Percentiles rank a stretch among this genome's conserved stretches.
phyloP scores from a whole-genome alignment of 495 filamentous ascomycete species.

The Venustampulla echinocandica region DNA sequence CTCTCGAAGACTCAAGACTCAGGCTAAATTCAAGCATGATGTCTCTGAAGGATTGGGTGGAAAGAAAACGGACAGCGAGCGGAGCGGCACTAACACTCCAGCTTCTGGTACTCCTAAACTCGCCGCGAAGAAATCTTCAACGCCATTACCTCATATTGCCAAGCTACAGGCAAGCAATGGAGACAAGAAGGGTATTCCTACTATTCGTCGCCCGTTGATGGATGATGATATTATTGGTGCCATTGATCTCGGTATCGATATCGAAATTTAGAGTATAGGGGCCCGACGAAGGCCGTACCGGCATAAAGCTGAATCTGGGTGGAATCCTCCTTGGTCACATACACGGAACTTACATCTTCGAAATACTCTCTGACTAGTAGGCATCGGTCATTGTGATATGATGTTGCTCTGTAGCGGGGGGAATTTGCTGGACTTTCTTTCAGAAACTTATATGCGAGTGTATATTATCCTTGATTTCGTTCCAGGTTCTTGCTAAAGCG shows the following conservation, averaged over 20 bases:
- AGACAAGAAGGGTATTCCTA: constrained; percentile 51
- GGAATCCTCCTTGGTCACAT: too few relatives aligned
- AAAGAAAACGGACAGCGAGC: constrained; percentile 17
- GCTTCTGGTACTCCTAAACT: constrained; percentile 17
- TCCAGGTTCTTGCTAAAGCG: too few relatives aligned
- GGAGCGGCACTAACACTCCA: constrained; percentile 35
- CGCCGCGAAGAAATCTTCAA: constrained; percentile 19
- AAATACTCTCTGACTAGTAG: too few relatives aligned
- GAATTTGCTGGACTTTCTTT: neutral
- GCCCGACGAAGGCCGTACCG: neutral
- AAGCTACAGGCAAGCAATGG: constrained; percentile 45
- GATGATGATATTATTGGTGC: constrained; percentile 80
- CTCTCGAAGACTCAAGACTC: constrained; percentile 53
- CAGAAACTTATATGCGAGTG: too few relatives aligned
- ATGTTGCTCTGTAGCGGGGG: neutral
- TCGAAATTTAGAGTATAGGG: constrained; percentile 48
- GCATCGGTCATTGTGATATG: too few relatives aligned
- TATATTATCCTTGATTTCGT: too few relatives aligned
- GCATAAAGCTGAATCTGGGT: too few relatives aligned
- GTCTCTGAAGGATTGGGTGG: constrained; percentile 28
- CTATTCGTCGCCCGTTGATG: constrained; percentile 62
- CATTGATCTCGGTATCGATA: constrained; percentile 71
- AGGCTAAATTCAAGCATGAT: constrained; percentile 54
- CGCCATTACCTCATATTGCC: constrained; percentile 35
- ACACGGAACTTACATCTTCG: neutral